These are phyloP conservation scores for Elongisporangium undulatum DNA, from an alignment of 352 stramenopile species.

Conservation along the genomic window DNA sequence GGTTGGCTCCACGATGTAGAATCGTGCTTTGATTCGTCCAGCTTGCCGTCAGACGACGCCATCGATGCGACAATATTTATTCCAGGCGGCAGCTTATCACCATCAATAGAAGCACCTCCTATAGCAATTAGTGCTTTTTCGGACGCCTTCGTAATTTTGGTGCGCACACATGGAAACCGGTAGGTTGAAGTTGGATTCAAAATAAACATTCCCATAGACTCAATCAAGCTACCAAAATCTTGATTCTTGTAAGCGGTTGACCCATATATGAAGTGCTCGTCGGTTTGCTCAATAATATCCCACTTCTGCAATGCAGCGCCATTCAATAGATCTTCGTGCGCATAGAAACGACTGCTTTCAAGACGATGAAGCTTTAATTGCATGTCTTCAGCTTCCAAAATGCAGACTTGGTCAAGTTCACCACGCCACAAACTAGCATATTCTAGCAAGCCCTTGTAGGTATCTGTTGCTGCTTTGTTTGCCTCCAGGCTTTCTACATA, in stretches of 20 bases:
- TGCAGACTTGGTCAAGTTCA: conserved; percentile 24
- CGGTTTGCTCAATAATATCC: background rate
- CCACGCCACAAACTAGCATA: conserved; percentile 29
- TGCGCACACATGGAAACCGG: background rate
- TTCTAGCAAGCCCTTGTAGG: conserved; percentile 23
- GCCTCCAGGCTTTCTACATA: conserved; percentile 18
- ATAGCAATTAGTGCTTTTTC: background rate
- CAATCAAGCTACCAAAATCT: background rate
- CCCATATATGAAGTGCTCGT: background rate
- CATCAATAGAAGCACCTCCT: background rate
- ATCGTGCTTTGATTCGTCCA: conserved; percentile 29
- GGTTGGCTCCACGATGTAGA: conserved; percentile 28
- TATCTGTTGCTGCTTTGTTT: conserved; percentile 14
- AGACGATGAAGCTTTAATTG: background rate
- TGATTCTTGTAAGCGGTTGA: background rate
- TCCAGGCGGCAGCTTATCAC: background rate
- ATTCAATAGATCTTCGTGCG: background rate
- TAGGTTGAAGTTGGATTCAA: background rate
- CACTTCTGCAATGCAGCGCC: background rate
- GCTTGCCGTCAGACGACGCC: background rate
- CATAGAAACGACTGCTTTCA: background rate
- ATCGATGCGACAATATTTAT: background rate
- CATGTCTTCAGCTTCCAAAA: conserved; percentile 14
- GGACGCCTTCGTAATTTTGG: background rate
- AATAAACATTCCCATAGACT: background rate